A percentile compares a stretch with the other conserved stretches of the same genome.
Conservation (phyloP, 257 asterid genomes). For the Misopates orontium region DNA sequence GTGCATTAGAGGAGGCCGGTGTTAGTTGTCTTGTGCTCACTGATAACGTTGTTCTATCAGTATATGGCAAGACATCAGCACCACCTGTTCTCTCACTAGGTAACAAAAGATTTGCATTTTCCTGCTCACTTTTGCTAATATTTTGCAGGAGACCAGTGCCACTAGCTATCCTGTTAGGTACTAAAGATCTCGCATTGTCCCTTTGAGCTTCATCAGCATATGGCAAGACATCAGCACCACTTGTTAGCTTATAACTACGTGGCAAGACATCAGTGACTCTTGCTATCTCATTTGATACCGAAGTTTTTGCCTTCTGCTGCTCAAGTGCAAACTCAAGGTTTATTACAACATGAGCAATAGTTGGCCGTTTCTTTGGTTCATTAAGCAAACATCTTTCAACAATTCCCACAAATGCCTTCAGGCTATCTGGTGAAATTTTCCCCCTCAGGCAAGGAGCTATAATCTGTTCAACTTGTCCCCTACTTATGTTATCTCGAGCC, state of each 20-base stretch:
- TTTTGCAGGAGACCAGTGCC: constrained; percentile 22
- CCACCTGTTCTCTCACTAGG: constrained; percentile 26
- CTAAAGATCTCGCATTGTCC: constrained; percentile 21
- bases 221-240: constrained; percentile 20
- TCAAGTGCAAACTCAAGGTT: constrained; percentile 55
- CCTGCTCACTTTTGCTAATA: constrained; percentile 16
- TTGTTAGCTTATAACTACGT: constrained; percentile 14
- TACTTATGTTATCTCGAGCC: constrained; percentile 52
- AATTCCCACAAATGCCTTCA: constrained; percentile 48
- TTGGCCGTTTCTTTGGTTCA: constrained; percentile 58
- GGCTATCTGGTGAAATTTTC: constrained; percentile 48
- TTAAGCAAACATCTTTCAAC: constrained; percentile 54
- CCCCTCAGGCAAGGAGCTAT: constrained; percentile 43
- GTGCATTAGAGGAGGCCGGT: constrained; percentile 23
- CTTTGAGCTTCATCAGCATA: constrained; percentile 11
- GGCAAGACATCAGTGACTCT: constrained; percentile 23
- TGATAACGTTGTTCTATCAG: constrained; percentile 23
- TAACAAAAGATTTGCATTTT: constrained; percentile 21
- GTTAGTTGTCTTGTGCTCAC: constrained; percentile 24
- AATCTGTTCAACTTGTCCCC: constrained; percentile 49
- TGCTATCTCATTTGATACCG: constrained; percentile 13
- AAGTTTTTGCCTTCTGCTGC: constrained; percentile 43
- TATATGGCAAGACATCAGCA: constrained; percentile 21
- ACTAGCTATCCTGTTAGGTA: constrained; percentile 21
- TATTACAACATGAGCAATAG: constrained; percentile 48